Conservation (phyloP, 75 land plant species). For the Azolla pinnata region DNA sequence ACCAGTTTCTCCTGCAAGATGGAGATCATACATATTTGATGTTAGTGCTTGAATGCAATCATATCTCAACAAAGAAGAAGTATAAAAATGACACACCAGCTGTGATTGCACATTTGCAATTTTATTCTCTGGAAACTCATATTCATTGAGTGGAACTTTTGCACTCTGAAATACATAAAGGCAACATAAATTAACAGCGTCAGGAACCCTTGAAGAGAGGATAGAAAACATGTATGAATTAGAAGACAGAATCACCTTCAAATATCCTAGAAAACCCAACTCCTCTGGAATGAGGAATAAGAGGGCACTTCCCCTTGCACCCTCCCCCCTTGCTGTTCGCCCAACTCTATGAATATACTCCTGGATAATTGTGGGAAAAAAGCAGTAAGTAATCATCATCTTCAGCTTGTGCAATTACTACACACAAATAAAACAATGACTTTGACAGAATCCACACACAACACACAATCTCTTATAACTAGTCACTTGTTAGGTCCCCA, state of each 20-base stretch:
- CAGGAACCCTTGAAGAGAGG: too few relatives aligned
- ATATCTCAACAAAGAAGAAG: not conserved
- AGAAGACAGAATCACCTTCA: conserved; percentile 44
- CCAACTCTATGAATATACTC: conserved; percentile 97
- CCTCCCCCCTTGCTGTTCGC: conserved; percentile 93
- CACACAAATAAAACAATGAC: too few relatives aligned
- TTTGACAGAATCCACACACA: not conserved
- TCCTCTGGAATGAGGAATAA: conserved; percentile 84
- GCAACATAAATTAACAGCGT: too few relatives aligned
- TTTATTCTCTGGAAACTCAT: conserved; percentile 66
- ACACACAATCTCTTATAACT: not conserved
- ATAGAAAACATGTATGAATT: not conserved
- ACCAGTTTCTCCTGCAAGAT: conserved; percentile 64
- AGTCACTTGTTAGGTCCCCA: too few relatives aligned
- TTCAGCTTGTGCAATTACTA: too few relatives aligned
- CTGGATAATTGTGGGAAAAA: conserved; percentile 22
- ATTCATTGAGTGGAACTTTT: conserved; percentile 81
- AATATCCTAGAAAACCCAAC: conserved; percentile 64
- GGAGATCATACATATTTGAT: too few relatives aligned
- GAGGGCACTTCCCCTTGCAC: conserved; percentile 69
- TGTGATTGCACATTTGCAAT: conserved; percentile 77
- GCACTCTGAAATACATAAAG: conserved; percentile 61
- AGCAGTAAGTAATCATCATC: too few relatives aligned
- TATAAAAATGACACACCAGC: conserved; percentile 33
- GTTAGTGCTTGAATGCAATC: not conserved